Percentiles rank a stretch among this genome's conserved stretches.
These are phyloP conservation scores for Leccinum imitatum DNA, from an alignment of 768 basidiomycete species.

Conservation along the genomic window DNA sequence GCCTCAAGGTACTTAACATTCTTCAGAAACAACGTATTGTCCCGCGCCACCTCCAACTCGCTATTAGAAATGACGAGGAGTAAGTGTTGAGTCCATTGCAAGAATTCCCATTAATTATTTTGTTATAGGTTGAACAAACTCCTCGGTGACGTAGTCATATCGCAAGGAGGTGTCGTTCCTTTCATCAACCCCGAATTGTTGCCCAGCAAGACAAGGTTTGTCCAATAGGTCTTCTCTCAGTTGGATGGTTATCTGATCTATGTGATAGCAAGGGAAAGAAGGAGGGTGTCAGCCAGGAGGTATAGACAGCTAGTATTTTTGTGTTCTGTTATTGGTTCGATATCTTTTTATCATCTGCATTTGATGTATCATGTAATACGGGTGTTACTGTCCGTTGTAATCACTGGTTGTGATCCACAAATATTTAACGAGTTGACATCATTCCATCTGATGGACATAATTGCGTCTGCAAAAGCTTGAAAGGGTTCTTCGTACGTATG, in stretches of 20 bases:
- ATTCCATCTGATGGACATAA: background rate
- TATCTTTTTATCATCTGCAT: constrained; percentile 32
- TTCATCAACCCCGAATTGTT: constrained; percentile 51
- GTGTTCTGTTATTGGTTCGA: constrained; percentile 20
- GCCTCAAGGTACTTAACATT: background rate
- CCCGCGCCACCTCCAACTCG: constrained; percentile 88
- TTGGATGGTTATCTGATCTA: constrained; percentile 4
- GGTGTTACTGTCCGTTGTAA: constrained; percentile 11
- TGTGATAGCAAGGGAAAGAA: constrained; percentile 35
- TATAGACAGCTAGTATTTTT: constrained; percentile 18
- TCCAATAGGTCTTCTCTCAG: background rate
- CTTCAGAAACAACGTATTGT: constrained; percentile 87
- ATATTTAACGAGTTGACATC: constrained; percentile 1
- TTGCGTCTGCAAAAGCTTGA: too few species aligned
- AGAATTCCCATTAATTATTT: background rate
- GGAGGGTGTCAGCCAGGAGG: constrained; percentile 33
- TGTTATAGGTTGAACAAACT: constrained; percentile 67
- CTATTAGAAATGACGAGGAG: constrained; percentile 91
- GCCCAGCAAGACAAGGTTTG: constrained; percentile 32
- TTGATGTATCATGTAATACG: constrained; percentile 30
- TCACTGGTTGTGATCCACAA: constrained; percentile 15
- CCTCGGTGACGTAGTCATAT: constrained; percentile 84
- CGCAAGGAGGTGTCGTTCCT: constrained; percentile 86
- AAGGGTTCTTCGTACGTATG: background rate
- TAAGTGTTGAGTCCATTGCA: constrained; percentile 29